Evolutionary conservation across 345 rosid genomes (phyloP).

Genomic region (Acer campestre): DNA sequence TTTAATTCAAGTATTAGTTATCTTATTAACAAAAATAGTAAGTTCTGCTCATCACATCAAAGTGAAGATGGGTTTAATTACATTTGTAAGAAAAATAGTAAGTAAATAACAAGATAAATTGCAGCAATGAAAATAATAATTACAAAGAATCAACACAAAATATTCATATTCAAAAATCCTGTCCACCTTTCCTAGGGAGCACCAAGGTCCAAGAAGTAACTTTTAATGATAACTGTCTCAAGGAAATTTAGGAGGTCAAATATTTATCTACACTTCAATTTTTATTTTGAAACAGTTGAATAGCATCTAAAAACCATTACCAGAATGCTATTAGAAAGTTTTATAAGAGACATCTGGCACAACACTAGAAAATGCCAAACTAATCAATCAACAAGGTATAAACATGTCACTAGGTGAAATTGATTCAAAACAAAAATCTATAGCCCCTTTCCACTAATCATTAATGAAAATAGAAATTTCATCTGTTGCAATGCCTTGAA

Average conservation of each 20-base stretch:
- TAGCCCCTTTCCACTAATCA: neutral
- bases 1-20: neutral
- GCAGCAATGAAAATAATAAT: neutral
- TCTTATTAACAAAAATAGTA: neutral
- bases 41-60: neutral
- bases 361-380: neutral
- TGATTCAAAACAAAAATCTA: neutral
- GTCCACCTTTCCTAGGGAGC: neutral
- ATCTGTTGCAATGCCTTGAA: neutral
- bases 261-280: neutral
- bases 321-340: neutral
- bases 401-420: neutral
- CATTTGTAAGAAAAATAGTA: neutral
- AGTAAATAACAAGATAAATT: neutral
- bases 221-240: neutral
- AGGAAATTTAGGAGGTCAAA: neutral
- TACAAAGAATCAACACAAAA: neutral
- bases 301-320: neutral
- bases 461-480: neutral
- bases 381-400: neutral
- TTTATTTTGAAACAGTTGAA: neutral
- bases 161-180: conserved; percentile 3
- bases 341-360: neutral
- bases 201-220: conserved; percentile 1
- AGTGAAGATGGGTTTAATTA: neutral